Evolutionary conservation across 148 eudicot genomes (phyloP), one percentile per base, ranked within the genome.

Genomic region (Silene uniflora): DNA sequence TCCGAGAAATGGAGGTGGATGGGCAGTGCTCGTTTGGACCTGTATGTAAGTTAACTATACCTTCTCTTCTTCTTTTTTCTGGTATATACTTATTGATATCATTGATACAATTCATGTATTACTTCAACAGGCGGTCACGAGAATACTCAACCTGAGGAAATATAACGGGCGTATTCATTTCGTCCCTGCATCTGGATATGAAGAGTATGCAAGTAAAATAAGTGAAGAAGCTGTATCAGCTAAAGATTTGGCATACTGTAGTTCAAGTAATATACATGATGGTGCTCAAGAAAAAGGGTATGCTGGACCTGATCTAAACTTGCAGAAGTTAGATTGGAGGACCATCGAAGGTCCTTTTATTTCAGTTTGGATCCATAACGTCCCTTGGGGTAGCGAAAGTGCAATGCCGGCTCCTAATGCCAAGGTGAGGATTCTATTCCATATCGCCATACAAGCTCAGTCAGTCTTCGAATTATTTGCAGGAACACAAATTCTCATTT

Each of bases 281-380:
- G 78, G 25, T 79, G 67, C 69, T 82, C 78, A 72, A 69, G 79
- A 76, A 25, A 24, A 52, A 56, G 82, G 90, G 35, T 91, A 94
- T 74, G 44, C 62, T 60, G 98, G 93, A 68, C 91, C 91, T 73
- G 58, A 72, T 61, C 14, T 85, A 56, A 86, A 85, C 27, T 29
- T 77, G 46, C 85, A 87, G 35, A 81, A 67, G 70, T 69, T 79
- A 73, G 79, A 78, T 22, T 94, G 97, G 97, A 85, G 88, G 73
- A 88, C 87, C 77, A 83, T 94, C 67, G 88, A 94, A 21, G 97
- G 98, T 1, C 98, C 98, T 10, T 93, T 93, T 83, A 74, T 89
- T 69, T 91, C 92, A n/a, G 62, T 94, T 77, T 94, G 98, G 98
- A 88, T 94, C 77, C 98, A 91, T 72, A 94, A 92, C 77, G 97